These are phyloP conservation scores for Fomitopsis schrenkii DNA, from an alignment of 1,284 basidiomycete species.

Conservation along the genomic window DNA sequence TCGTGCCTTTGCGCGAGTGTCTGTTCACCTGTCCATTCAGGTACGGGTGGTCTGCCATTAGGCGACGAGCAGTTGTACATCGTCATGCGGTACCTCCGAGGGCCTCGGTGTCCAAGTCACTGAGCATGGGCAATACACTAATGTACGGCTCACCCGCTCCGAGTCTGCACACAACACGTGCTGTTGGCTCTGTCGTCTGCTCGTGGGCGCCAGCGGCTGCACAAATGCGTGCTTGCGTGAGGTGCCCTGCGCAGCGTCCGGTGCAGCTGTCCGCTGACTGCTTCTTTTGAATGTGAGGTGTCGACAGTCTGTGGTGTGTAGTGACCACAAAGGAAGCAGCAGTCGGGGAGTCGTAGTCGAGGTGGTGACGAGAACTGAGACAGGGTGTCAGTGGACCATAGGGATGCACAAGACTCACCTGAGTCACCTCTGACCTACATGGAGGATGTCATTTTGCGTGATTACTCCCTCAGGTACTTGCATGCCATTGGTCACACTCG, in stretches of 20 bases:
- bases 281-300: conserved; percentile 53
- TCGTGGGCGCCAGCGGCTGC: conserved; percentile 57
- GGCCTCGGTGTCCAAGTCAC: conserved; percentile 51
- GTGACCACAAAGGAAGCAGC: too few species aligned
- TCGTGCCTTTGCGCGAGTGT: conserved; percentile 22
- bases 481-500: too few species aligned
- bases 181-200: conserved; percentile 62
- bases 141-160: conserved; percentile 38
- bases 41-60: conserved; percentile 31
- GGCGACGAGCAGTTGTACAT: conserved; percentile 56
- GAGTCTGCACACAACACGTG: conserved; percentile 29
- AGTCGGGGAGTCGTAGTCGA: too few species aligned
- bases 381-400: too few species aligned
- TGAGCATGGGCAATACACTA: conserved; percentile 66
- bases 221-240: conserved; percentile 49
- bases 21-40: conserved; percentile 28
- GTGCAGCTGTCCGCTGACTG: conserved; percentile 38
- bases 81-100: conserved; percentile 47
- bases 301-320: too few species aligned
- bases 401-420: too few species aligned
- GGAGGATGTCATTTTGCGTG: too few species aligned
- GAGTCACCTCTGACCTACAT: too few species aligned
- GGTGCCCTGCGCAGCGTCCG: conserved; percentile 38
- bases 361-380: too few species aligned
- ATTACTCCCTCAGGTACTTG: too few species aligned